Evolutionary conservation across 2,329 filamentous ascomycete species (phyloP).

Genomic region (Cytospora piceicola): DNA sequence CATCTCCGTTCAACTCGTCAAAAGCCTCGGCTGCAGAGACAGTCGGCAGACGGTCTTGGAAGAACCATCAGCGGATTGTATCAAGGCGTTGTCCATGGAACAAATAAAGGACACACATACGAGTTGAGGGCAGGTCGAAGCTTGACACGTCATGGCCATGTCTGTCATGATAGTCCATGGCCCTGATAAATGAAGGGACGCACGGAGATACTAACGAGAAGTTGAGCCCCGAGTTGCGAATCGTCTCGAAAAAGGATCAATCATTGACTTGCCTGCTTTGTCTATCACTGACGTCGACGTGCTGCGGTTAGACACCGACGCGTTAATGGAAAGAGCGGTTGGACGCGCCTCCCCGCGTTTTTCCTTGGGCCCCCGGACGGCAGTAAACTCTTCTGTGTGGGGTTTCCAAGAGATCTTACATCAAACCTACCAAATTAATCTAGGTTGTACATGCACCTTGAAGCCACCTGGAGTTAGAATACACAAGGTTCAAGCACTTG

Average conservation of each 20-base stretch:
- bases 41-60: slow-evolving; percentile 73
- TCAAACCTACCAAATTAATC: too few species aligned
- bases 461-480: not conserved
- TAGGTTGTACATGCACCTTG: not conserved
- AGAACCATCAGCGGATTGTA: slow-evolving; percentile 12
- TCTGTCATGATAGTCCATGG: slow-evolving; percentile 62
- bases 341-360: slow-evolving; percentile 22
- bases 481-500: not conserved
- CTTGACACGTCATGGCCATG: slow-evolving; percentile 65
- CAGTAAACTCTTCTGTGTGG: slow-evolving; percentile 4
- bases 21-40: slow-evolving; percentile 76
- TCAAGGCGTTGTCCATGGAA: slow-evolving; percentile 11
- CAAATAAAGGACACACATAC: slow-evolving; percentile 44
- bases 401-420: slow-evolving; percentile 14
- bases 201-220: not conserved
- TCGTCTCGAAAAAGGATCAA: not conserved
- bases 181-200: not conserved
- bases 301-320: not conserved
- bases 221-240: not conserved
- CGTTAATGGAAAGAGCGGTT: slow-evolving; percentile 1
- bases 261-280: not conserved
- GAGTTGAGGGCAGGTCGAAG: slow-evolving; percentile 59
- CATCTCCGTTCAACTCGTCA: slow-evolving; percentile 58
- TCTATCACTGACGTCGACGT: not conserved
- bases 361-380: slow-evolving; percentile 1